phyloP scores from a whole-genome alignment of 345 rosid genomes.

The Gossypium bickii region DNA sequence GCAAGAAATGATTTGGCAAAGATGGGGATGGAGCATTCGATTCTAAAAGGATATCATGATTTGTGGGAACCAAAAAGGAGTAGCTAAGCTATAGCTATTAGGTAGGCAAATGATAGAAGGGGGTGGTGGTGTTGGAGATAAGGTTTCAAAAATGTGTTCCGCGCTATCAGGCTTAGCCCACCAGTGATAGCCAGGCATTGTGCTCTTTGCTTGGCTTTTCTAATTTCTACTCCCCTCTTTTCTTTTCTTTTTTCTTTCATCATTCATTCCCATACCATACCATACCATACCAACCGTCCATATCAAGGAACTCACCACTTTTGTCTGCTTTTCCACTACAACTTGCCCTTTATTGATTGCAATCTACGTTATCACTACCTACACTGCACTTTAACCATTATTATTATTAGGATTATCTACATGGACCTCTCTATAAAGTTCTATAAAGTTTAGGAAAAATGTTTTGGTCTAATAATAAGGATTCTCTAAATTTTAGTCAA shows the following conservation, averaged over 20 bases:
- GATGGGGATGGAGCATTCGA: slow-evolving; percentile 31
- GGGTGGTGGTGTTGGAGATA: slow-evolving; percentile 38
- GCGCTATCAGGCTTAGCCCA: slow-evolving; percentile 23
- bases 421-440: too few relatives aligned
- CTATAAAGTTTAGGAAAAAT: too few relatives aligned
- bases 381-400: slow-evolving; percentile 17
- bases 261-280: background rate
- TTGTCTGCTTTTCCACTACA: slow-evolving; percentile 23
- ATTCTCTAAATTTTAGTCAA: too few relatives aligned
- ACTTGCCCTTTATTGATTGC: slow-evolving; percentile 24
- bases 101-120: slow-evolving; percentile 23
- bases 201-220: slow-evolving; percentile 38
- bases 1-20: slow-evolving; percentile 36
- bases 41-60: slow-evolving; percentile 28
- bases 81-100: background rate
- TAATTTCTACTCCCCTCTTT: slow-evolving; percentile 15
- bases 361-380: slow-evolving; percentile 30
- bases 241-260: background rate
- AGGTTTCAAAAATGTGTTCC: slow-evolving; percentile 38
- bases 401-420: too few relatives aligned
- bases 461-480: too few relatives aligned
- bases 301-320: slow-evolving; percentile 25
- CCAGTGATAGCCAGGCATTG: slow-evolving; percentile 27
- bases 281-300: slow-evolving; percentile 21
- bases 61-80: background rate